phyloP scores from a whole-genome alignment of 768 basidiomycete species.

The Pisolithus orientalis region DNA sequence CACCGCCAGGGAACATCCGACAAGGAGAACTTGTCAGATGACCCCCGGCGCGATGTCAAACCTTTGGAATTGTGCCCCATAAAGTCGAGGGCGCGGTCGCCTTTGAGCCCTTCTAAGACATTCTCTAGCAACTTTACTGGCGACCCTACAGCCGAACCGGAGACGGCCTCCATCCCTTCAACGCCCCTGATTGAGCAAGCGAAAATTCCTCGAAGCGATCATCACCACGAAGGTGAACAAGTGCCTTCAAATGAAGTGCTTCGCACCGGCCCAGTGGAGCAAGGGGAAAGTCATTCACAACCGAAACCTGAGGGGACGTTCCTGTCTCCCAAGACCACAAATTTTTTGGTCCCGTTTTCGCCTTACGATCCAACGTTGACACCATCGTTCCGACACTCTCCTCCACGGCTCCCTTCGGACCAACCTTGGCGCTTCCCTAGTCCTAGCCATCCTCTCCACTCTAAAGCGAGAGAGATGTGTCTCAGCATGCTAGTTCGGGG shows the following conservation, averaged over 20 bases:
- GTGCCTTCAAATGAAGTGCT: not conserved
- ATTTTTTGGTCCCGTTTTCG: slow-evolving; percentile 46
- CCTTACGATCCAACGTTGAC: slow-evolving; percentile 73
- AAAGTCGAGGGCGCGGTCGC: slow-evolving; percentile 15
- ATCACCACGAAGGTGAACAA: slow-evolving; percentile 6
- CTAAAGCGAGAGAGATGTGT: slow-evolving; percentile 55
- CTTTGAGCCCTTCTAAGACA: slow-evolving; percentile 14
- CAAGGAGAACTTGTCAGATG: slow-evolving; percentile 28
- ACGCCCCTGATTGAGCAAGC: slow-evolving; percentile 21
- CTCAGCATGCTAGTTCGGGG: slow-evolving; percentile 57
- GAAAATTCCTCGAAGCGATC: slow-evolving; percentile 18
- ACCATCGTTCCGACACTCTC: slow-evolving; percentile 74
- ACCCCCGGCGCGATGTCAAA: slow-evolving; percentile 22
- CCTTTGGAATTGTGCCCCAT: slow-evolving; percentile 12
- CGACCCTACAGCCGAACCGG: slow-evolving; percentile 9
- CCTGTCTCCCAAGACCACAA: slow-evolving; percentile 20
- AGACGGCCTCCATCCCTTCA: slow-evolving; percentile 10
- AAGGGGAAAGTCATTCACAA: not conserved
- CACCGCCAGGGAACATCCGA: slow-evolving; percentile 38
- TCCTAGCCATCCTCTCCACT: slow-evolving; percentile 72
- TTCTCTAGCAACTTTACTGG: slow-evolving; percentile 6
- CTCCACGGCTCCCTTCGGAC: slow-evolving; percentile 65
- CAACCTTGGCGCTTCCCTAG: slow-evolving; percentile 82
- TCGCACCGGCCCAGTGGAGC: slow-evolving; percentile 1
- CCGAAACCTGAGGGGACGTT: slow-evolving; percentile 6